These are phyloP conservation scores for Pseudogymnoascus sp. DNA, from an alignment of 2,329 filamentous ascomycete species.

Conservation along the genomic window DNA sequence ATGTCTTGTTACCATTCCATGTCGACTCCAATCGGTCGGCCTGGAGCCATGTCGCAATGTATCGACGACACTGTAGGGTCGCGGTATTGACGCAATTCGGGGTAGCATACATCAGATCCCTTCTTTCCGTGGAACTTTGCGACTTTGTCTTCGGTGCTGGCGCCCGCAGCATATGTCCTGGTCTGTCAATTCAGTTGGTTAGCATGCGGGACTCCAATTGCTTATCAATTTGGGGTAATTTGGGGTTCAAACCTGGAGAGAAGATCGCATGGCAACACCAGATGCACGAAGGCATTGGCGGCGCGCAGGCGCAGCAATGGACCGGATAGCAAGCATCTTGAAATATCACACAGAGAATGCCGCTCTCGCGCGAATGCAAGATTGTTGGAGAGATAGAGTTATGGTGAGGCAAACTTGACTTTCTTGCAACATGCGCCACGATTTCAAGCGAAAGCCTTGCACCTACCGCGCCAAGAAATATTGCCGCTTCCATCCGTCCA, in stretches of 20 bases:
- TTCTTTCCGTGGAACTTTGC: conserved; percentile 92
- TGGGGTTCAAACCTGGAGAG: background rate
- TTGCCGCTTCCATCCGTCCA: conserved; percentile 9
- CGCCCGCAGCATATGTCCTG: conserved; percentile 52
- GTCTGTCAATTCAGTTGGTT: conserved; percentile 31
- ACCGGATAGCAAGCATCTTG: conserved; percentile 78
- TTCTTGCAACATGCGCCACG: conserved; percentile 8
- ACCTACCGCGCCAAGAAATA: conserved; percentile 8
- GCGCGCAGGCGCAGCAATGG: conserved; percentile 66
- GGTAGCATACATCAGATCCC: conserved; percentile 66
- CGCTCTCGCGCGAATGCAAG: conserved; percentile 11
- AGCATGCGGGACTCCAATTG: conserved; percentile 17
- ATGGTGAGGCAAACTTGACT: conserved; percentile 1
- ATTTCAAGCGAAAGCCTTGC: conserved; percentile 7
- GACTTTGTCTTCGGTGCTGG: conserved; percentile 56
- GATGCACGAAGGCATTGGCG: conserved; percentile 69
- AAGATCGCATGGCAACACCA: conserved; percentile 27
- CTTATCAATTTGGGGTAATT: conserved; percentile 6
- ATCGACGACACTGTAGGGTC: background rate
- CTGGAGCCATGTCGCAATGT: background rate
- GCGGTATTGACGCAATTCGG: conserved; percentile 29
- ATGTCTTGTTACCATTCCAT: background rate
- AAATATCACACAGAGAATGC: conserved; percentile 21
- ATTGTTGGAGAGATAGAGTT: conserved; percentile 1
- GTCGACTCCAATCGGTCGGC: conserved; percentile 14